A percentile compares a stretch with the other conserved stretches of the same genome.
Conservation (phyloP, 768 basidiomycete species). For the Cyclocybe aegerita region DNA sequence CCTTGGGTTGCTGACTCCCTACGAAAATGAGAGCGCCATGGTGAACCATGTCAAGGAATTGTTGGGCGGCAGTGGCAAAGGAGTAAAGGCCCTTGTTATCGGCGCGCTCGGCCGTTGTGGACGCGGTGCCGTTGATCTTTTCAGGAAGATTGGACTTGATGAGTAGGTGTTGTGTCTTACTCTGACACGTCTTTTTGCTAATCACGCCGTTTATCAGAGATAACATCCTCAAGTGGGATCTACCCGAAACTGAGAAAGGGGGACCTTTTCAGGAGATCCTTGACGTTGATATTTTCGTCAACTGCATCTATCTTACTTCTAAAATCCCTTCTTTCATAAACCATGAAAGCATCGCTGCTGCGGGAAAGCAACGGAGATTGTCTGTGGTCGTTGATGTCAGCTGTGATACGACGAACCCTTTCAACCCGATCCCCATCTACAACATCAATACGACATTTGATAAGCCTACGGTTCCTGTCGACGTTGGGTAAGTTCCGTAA, state of each 20-base stretch:
- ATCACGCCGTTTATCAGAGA: conserved; percentile 47
- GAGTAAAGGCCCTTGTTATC: conserved; percentile 87
- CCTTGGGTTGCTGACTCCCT: conserved; percentile 76
- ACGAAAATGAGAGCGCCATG: conserved; percentile 82
- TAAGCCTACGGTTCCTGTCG: conserved; percentile 86
- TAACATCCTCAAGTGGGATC: conserved; percentile 96
- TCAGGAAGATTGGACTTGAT: conserved; percentile 91
- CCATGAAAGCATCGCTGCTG: conserved; percentile 64
- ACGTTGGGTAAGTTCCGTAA: conserved; percentile 61
- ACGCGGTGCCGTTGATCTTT: conserved; percentile 91
- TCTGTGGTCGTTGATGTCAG: conserved; percentile 94
- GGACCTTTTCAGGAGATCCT: conserved; percentile 96
- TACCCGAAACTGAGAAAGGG: conserved; percentile 94
- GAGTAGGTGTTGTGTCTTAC: conserved; percentile 61
- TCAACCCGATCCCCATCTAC: conserved; percentile 97
- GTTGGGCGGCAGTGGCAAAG: conserved; percentile 68
- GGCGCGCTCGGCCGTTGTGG: conserved; percentile 96
- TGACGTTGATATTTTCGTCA: conserved; percentile 96
- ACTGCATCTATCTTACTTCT: conserved; percentile 96
- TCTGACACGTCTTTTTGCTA: background rate
- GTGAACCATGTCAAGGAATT: conserved; percentile 65
- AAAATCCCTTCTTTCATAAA: conserved; percentile 84
- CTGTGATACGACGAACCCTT: conserved; percentile 98
- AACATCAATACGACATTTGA: conserved; percentile 90
- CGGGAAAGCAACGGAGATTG: conserved; percentile 67